Evolutionary conservation across 352 stramenopile species (phyloP).

Genomic region (Pythium utonaiense): DNA sequence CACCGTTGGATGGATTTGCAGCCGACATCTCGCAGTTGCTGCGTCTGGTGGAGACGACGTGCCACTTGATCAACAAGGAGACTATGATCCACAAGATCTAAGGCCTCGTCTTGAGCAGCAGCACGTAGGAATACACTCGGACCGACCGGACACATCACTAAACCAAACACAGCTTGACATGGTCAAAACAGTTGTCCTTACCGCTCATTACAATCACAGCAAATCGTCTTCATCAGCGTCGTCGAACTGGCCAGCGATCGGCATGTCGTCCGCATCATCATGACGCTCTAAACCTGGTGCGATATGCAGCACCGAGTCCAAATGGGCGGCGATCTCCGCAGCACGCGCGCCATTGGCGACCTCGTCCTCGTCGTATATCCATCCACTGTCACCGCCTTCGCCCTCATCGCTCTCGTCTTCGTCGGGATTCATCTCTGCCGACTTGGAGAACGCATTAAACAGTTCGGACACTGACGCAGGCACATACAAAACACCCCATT

Average conservation of each 20-base stretch:
- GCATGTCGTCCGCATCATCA: constrained; percentile 5
- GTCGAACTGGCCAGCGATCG: constrained; percentile 71
- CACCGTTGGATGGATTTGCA: constrained; percentile 25
- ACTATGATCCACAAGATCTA: constrained; percentile 96
- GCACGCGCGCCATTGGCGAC: constrained; percentile 59
- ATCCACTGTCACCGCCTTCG: constrained; percentile 34
- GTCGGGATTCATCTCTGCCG: constrained; percentile 80
- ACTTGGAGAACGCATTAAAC: constrained; percentile 76
- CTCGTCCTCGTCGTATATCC: constrained; percentile 84
- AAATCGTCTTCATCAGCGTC: constrained; percentile 70
- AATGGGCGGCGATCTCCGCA: constrained; percentile 52
- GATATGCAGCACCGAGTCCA: constrained; percentile 72
- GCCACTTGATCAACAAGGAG: constrained; percentile 99
- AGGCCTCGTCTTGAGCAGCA: background rate
- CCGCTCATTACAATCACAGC: constrained; percentile 15
- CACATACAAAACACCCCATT: constrained; percentile 1
- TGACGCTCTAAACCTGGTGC: constrained; percentile 35
- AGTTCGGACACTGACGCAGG: constrained; percentile 62
- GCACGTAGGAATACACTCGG: background rate
- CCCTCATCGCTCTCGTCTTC: constrained; percentile 41
- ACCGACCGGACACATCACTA: background rate
- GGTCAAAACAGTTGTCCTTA: too few species aligned
- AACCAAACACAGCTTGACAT: constrained; percentile 4
- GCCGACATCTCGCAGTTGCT: constrained; percentile 95
- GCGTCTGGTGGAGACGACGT: constrained; percentile 95